Evolutionary conservation across 495 filamentous ascomycete species (phyloP).

Genomic region (Aspergillus campestris): DNA sequence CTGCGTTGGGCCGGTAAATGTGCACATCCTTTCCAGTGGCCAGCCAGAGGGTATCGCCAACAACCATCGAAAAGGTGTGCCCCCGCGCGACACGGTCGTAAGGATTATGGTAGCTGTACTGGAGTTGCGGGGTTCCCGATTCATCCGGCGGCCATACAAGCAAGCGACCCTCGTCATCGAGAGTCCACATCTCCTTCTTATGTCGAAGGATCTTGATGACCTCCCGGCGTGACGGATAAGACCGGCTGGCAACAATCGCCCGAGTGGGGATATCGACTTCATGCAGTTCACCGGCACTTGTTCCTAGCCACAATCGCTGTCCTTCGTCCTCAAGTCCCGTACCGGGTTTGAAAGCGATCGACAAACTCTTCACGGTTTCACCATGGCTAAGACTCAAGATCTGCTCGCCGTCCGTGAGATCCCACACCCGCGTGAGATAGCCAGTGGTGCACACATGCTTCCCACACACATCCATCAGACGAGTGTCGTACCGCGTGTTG

Average conservation of each 20-base stretch:
- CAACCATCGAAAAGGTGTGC: conserved; percentile 79
- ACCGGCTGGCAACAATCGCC: conserved; percentile 53
- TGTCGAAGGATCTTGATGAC: conserved; percentile 82
- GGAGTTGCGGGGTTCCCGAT: conserved; percentile 62
- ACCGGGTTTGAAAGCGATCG: conserved; percentile 78
- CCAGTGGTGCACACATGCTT: conserved; percentile 81
- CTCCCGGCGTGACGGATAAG: conserved; percentile 71
- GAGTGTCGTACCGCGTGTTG: conserved; percentile 72
- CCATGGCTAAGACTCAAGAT: conserved; percentile 72
- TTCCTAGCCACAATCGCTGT: conserved; percentile 81
- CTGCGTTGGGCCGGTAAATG: conserved; percentile 63
- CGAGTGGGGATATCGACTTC: conserved; percentile 74
- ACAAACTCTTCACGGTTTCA: conserved; percentile 67
- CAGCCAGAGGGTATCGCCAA: conserved; percentile 76
- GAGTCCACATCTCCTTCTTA: conserved; percentile 84
- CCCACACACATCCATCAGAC: conserved; percentile 78
- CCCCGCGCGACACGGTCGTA: conserved; percentile 68
- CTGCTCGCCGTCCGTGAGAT: conserved; percentile 67
- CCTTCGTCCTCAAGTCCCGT: conserved; percentile 70
- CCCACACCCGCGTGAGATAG: conserved; percentile 79
- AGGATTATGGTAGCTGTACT: conserved; percentile 49
- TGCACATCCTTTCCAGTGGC: conserved; percentile 82
- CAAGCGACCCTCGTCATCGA: conserved; percentile 84
- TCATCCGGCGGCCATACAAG: conserved; percentile 81
- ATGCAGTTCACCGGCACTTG: conserved; percentile 73